Conservation (phyloP, 2,329 filamentous ascomycete genomes). For the Coniochaeta sp. region DNA sequence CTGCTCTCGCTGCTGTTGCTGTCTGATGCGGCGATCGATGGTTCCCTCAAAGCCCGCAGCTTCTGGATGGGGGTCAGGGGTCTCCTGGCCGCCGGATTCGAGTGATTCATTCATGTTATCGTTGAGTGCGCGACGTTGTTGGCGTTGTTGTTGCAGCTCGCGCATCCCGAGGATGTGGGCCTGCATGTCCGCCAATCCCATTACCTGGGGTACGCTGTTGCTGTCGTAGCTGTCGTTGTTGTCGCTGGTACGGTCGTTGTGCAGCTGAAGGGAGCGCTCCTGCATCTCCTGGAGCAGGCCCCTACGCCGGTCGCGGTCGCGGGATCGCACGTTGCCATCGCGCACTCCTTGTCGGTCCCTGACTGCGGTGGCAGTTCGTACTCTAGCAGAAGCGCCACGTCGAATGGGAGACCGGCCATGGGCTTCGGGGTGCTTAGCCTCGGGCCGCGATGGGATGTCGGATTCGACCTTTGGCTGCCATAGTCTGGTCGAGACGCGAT, state of each 20-base stretch:
- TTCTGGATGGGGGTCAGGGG: too few species aligned
- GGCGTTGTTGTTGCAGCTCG: too few species aligned
- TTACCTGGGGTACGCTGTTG: neutral
- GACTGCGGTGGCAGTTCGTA: neutral
- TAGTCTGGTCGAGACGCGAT: slow-evolving; percentile 16
- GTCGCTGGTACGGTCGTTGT: too few species aligned
- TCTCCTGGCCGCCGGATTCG: too few species aligned
- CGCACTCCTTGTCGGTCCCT: neutral
- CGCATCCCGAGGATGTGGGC: too few species aligned
- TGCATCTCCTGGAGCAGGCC: neutral
- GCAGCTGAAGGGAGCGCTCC: neutral
- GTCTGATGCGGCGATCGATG: too few species aligned
- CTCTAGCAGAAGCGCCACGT: slow-evolving; percentile 6
- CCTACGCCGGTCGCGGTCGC: neutral
- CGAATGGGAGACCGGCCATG: slow-evolving; percentile 20
- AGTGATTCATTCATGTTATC: too few species aligned
- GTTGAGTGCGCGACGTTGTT: too few species aligned
- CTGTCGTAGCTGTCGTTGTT: neutral
- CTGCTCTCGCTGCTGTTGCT: too few species aligned
- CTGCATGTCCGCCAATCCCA: too few species aligned
- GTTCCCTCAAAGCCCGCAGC: too few species aligned
- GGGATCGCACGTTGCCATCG: neutral
- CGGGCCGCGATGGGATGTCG: slow-evolving; percentile 18
- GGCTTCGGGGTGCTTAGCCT: slow-evolving; percentile 15
- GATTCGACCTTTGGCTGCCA: slow-evolving; percentile 23